A percentile compares a stretch with the other conserved stretches of the same genome.
These are phyloP conservation scores for Lecanicillium sp. DNA, from an alignment of 2,329 filamentous ascomycete species.

Conservation along the genomic window DNA sequence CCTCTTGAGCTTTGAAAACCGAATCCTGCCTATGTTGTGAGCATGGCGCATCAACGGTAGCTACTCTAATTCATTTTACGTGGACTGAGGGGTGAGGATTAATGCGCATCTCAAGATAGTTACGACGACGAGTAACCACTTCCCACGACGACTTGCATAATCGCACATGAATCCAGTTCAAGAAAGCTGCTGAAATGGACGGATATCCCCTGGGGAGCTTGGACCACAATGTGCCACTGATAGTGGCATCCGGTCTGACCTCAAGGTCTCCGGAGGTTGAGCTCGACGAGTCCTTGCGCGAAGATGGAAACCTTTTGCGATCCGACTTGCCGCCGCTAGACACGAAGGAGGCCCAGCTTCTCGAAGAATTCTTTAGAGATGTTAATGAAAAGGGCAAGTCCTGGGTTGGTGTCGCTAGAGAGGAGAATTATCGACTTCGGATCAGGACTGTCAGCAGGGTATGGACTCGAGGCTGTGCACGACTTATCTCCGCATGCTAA, in stretches of 20 bases:
- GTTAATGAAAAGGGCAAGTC: slow-evolving; percentile 56
- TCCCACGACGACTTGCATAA: too few relatives aligned
- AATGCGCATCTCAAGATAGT: too few relatives aligned
- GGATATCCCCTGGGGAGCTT: slow-evolving; percentile 73
- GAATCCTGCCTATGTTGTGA: too few relatives aligned
- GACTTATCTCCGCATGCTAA: slow-evolving; percentile 4
- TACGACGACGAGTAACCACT: too few relatives aligned
- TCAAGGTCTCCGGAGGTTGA: slow-evolving; percentile 30
- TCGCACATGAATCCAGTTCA: too few relatives aligned
- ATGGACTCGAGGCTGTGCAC: slow-evolving; percentile 28
- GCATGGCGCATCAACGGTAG: too few relatives aligned
- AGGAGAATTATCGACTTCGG: slow-evolving; percentile 51
- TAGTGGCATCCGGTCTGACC: slow-evolving; percentile 71
- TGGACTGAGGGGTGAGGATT: too few relatives aligned
- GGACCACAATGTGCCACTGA: slow-evolving; percentile 76
- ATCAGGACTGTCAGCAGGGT: slow-evolving; percentile 75
- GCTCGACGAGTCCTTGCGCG: slow-evolving; percentile 43
- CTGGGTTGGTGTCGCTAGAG: slow-evolving; percentile 55
- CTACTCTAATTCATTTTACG: too few relatives aligned
- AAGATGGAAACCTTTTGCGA: slow-evolving; percentile 52
- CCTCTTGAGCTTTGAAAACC: too few relatives aligned
- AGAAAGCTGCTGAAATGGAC: slow-evolving; percentile 44
- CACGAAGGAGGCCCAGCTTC: slow-evolving; percentile 52
- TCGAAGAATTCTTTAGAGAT: slow-evolving; percentile 58
- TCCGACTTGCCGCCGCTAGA: slow-evolving; percentile 64